Conservation (phyloP, 768 basidiomycete genomes). For the Mycena galopus region DNA sequence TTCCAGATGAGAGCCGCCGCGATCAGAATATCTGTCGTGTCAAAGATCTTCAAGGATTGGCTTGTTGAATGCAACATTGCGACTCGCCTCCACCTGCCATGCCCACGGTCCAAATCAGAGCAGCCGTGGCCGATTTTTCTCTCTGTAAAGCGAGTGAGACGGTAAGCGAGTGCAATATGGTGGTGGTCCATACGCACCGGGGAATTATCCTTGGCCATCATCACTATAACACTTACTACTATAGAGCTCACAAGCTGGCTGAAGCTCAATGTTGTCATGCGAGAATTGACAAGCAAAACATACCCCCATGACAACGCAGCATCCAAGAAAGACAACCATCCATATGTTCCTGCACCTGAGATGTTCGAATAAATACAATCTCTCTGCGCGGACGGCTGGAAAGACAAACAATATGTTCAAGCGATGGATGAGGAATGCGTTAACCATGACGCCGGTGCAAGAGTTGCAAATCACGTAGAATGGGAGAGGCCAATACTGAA, state of each 20-base stretch:
- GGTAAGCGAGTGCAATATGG: not conserved
- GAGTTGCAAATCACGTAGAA: not conserved
- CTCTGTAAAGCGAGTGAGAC: not conserved
- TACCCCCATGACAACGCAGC: not conserved
- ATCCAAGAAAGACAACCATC: not conserved
- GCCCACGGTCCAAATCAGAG: not conserved
- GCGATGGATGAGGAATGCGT: slow-evolving; percentile 7
- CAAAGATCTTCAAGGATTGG: not conserved
- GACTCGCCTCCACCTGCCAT: not conserved
- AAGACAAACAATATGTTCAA: not conserved
- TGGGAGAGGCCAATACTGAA: not conserved
- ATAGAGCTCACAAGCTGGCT: not conserved
- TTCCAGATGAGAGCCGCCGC: slow-evolving; percentile 12
- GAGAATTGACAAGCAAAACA: not conserved
- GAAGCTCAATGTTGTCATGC: not conserved
- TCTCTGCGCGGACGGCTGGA: too few relatives aligned
- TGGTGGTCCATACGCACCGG: not conserved
- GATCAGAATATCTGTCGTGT: slow-evolving; percentile 15
- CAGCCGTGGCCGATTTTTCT: not conserved
- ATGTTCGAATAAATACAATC: not conserved
- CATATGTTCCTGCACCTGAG: not conserved
- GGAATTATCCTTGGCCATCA: not conserved
- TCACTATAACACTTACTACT: not conserved
- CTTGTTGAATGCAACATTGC: not conserved
- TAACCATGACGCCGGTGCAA: not conserved